phyloP scores from a whole-genome alignment of 2,329 filamentous ascomycete species.

The Penicillium palitans region DNA sequence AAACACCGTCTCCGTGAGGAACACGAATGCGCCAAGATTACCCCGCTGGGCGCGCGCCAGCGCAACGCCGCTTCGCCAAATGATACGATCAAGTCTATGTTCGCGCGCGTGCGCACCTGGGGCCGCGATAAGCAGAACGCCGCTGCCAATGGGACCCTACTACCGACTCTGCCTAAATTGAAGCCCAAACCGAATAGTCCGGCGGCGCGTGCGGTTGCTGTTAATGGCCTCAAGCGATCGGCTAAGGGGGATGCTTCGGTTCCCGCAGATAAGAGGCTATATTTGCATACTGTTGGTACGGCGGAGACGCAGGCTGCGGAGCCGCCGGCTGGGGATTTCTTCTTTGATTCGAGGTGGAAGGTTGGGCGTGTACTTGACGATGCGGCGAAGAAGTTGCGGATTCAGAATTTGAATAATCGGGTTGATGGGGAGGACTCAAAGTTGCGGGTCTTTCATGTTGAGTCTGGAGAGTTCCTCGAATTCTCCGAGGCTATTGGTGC shows the following conservation, averaged over 20 bases:
- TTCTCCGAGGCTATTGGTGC: slow-evolving; percentile 83
- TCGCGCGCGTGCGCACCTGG: slow-evolving; percentile 79
- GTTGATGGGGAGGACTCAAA: slow-evolving; percentile 61
- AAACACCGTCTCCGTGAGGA: slow-evolving; percentile 60
- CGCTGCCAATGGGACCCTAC: slow-evolving; percentile 62
- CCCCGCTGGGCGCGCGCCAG: slow-evolving; percentile 55
- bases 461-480: slow-evolving; percentile 80
- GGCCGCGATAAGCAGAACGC: slow-evolving; percentile 69
- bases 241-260: slow-evolving; percentile 90
- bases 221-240: slow-evolving; percentile 77
- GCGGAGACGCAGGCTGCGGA: slow-evolving; percentile 82
- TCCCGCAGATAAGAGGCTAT: slow-evolving; percentile 79
- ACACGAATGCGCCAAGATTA: slow-evolving; percentile 78
- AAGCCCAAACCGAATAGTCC: slow-evolving; percentile 56
- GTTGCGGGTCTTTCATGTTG: slow-evolving; percentile 87
- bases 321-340: slow-evolving; percentile 77
- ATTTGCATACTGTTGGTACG: slow-evolving; percentile 86
- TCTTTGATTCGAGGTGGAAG: slow-evolving; percentile 83
- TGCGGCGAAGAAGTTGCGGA: slow-evolving; percentile 43
- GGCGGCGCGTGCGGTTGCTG: slow-evolving; percentile 64
- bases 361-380: slow-evolving; percentile 65
- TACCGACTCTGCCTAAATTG: slow-evolving; percentile 51
- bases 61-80: slow-evolving; percentile 48
- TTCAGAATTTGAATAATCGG: slow-evolving; percentile 50
- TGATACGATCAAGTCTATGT: slow-evolving; percentile 70